Evolutionary conservation across 2,329 filamentous ascomycete genomes (phyloP).

Genomic region (Chaetomium olivaceum): DNA sequence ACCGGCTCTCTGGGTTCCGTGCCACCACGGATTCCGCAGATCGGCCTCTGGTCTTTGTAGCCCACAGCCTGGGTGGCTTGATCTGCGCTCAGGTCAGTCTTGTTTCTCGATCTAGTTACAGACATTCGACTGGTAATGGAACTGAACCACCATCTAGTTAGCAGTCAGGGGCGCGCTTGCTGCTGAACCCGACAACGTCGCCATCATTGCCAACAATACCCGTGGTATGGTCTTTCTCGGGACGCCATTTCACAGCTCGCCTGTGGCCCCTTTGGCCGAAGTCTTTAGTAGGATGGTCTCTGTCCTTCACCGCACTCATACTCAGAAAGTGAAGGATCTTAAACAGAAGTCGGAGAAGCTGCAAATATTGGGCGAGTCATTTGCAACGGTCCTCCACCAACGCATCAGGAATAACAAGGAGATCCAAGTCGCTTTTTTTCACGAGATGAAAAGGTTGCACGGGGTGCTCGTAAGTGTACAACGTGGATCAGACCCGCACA

Average conservation of each 20-base stretch:
- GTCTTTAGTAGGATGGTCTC: background rate
- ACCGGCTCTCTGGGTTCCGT: no score
- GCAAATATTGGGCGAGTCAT: no score
- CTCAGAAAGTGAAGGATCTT: no score
- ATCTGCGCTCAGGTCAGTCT: no score
- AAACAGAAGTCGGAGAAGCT: no score
- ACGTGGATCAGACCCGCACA: no score
- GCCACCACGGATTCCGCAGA: no score
- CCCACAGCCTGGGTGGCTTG: no score
- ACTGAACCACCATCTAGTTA: background rate
- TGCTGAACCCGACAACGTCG: background rate
- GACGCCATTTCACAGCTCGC: background rate
- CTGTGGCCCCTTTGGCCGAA: background rate
- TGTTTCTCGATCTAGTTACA: no score
- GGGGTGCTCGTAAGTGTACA: background rate
- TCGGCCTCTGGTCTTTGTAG: no score
- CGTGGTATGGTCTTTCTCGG: background rate
- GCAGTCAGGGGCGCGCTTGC: background rate
- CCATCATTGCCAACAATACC: background rate
- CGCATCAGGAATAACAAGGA: background rate
- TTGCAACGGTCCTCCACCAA: no score
- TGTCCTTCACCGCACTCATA: background rate
- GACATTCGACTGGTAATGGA: no score
- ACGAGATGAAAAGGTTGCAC: background rate
- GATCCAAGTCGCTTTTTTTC: background rate